A percentile compares a stretch with the other conserved stretches of the same genome.
phyloP scores from a whole-genome alignment of 768 basidiomycete genomes.

The Hypholoma fasciculare region DNA sequence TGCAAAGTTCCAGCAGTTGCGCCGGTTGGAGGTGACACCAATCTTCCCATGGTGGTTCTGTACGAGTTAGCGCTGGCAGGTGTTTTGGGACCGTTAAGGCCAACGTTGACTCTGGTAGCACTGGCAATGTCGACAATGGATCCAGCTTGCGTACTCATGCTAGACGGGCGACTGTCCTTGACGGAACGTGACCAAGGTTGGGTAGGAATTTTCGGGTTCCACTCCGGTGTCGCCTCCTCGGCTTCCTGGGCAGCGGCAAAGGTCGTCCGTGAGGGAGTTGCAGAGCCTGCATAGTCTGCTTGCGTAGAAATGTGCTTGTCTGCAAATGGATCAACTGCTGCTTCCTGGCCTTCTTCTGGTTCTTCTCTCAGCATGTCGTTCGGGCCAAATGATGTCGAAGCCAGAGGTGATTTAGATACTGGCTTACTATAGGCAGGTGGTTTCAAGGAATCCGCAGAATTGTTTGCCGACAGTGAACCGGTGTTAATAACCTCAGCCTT shows the following conservation, averaged over 20 bases:
- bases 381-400: constrained; percentile 71
- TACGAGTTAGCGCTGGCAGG: constrained; percentile 41
- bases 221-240: constrained; percentile 31
- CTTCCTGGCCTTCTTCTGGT: constrained; percentile 49
- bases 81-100: constrained; percentile 44
- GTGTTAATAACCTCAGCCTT: constrained; percentile 80
- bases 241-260: constrained; percentile 27
- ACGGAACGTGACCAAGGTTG: constrained; percentile 41
- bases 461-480: constrained; percentile 36
- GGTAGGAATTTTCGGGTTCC: constrained; percentile 37
- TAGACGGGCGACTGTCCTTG: constrained; percentile 53
- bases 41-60: constrained; percentile 62
- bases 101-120: constrained; percentile 69
- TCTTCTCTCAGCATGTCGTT: constrained; percentile 58
- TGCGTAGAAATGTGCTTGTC: constrained; percentile 53
- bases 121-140: constrained; percentile 60
- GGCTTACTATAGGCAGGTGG: constrained; percentile 42
- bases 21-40: constrained; percentile 47
- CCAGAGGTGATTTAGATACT: constrained; percentile 63
- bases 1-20: constrained; percentile 41
- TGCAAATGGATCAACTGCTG: constrained; percentile 57
- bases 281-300: constrained; percentile 35
- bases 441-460: constrained; percentile 39
- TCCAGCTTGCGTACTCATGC: constrained; percentile 63
- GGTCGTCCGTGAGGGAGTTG: constrained; percentile 39